Evolutionary conservation across 495 filamentous ascomycete species (phyloP), one percentile per base, ranked within the genome.

Genomic region (Mytilinidion resinicola): DNA sequence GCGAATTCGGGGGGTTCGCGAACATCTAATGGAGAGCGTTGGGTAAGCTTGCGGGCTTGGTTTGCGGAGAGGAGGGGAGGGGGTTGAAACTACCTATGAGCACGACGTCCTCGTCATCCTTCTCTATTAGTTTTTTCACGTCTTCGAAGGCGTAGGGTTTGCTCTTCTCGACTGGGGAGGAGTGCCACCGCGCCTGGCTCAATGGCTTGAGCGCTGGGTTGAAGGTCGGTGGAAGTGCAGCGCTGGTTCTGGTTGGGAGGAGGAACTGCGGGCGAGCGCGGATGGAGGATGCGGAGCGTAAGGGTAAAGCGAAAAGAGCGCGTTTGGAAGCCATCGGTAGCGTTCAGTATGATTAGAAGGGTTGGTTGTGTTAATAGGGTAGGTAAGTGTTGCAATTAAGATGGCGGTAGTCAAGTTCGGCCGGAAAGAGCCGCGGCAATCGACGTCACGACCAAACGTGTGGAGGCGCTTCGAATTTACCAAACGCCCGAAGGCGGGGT

Each of bases 1-100:
- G 59, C 51, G 36, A 90, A 81, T 73, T 98, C 93, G 62, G 73
- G 63, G 44, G 91, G 90, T 74, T 96, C 92, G 71, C 93, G 92
- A 63, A 89, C 82, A 76, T 98, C 91, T 51, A 57, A 34, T 35
- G 56, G 39, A 9, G 25, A 14, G 37, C 7, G 15, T 20, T 37
- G 2, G 25, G 4, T 56, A 17, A 42, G 52, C n/a, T 21, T n/a
- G n/a, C n/a, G 37, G 47, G 56, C 30, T 9, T 36, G 36, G 19
- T 25, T 38, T 37, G 59, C 42, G 46, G 30, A 35, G n/a, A 41
- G 12, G 50, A 42, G 51, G 57, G 20, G 49, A 19, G 30, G 37
- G 12, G 19, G 46, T 39, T 4, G 46, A 38, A 10, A n/a, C n/a
- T 38, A 64, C 61, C 61, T 62, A 77, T 75, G 33, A 76, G 57